phyloP scores from a whole-genome alignment of 208 protist genomes.

The Crithidia mellificae region DNA sequence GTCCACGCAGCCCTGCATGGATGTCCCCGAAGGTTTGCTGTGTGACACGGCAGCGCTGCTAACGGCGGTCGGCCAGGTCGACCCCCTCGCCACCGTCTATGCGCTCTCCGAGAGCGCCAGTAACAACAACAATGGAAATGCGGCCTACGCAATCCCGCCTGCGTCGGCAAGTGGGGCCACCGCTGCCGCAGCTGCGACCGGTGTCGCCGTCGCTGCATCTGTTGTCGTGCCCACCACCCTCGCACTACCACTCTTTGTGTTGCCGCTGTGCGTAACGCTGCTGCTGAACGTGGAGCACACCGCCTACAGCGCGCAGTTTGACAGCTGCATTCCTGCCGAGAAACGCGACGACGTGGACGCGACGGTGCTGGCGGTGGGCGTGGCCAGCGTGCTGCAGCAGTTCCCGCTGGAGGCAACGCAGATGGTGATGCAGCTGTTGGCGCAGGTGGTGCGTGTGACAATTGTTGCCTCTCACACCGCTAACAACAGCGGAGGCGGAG shows the following conservation, averaged over 20 bases:
- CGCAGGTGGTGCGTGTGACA: conserved; percentile 61
- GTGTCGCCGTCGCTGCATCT: neutral
- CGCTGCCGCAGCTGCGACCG: neutral
- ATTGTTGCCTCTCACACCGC: neutral
- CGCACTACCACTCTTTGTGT: conserved; percentile 69
- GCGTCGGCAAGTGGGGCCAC: neutral
- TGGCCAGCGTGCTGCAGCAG: conserved; percentile 93
- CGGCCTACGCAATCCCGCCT: neutral
- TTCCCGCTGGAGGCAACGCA: conserved; percentile 86
- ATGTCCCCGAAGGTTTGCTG: conserved; percentile 23
- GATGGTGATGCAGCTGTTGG: conserved; percentile 82
- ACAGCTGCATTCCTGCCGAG: conserved; percentile 50
- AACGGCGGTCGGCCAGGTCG: conserved; percentile 14
- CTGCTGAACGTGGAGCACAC: conserved; percentile 59
- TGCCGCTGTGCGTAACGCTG: conserved; percentile 82
- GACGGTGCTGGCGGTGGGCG: conserved; percentile 83
- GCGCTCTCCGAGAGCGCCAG: conserved; percentile 4
- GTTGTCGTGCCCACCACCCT: conserved; percentile 36
- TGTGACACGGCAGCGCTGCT: conserved; percentile 22
- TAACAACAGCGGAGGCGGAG: neutral
- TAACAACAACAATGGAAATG: too few species aligned
- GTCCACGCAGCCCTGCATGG: conserved; percentile 12
- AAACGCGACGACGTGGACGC: conserved; percentile 78
- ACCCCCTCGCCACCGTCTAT: conserved; percentile 25
- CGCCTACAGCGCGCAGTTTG: conserved; percentile 56